Percentiles rank a stretch among this genome's conserved stretches.
Conservation (phyloP, 2,329 filamentous ascomycete genomes). For the Paecilomyces formosus region DNA sequence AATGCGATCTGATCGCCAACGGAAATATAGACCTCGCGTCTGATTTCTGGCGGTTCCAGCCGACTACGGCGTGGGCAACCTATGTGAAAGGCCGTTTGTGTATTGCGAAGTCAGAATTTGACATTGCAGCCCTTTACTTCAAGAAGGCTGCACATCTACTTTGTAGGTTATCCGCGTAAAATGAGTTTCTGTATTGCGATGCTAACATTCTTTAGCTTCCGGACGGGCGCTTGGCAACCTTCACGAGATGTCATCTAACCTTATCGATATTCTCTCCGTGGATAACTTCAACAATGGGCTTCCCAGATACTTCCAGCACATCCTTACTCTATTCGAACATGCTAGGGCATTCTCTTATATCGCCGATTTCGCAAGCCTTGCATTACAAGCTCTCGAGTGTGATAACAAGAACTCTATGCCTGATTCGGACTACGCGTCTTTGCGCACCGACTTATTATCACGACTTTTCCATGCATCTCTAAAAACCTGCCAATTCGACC, state of each 20-base stretch:
- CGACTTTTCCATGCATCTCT: constrained; percentile 78
- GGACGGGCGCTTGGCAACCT: constrained; percentile 39
- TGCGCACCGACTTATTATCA: constrained; percentile 66
- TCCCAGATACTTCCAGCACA: constrained; percentile 78
- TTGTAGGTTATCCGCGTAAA: constrained; percentile 52
- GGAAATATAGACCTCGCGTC: constrained; percentile 59
- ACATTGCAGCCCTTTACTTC: constrained; percentile 67
- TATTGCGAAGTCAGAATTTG: constrained; percentile 65
- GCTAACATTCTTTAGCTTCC: constrained; percentile 20
- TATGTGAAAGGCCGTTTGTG: constrained; percentile 81
- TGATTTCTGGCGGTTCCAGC: constrained; percentile 60
- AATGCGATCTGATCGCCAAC: constrained; percentile 60
- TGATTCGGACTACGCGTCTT: constrained; percentile 28
- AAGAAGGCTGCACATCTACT: constrained; percentile 75
- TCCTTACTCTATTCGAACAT: constrained; percentile 73
- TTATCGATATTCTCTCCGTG: constrained; percentile 70
- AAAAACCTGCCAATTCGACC: constrained; percentile 69
- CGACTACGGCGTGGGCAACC: constrained; percentile 50
- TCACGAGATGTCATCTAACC: constrained; percentile 45
- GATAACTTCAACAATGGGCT: constrained; percentile 62
- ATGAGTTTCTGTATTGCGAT: neutral
- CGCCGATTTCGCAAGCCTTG: constrained; percentile 71
- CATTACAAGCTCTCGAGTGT: constrained; percentile 54
- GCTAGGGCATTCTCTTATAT: constrained; percentile 71
- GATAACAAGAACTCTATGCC: constrained; percentile 22